Base-by-base conservation (phyloP, 495 filamentous ascomycete species). In the Penicillium diatomitis region DNA sequence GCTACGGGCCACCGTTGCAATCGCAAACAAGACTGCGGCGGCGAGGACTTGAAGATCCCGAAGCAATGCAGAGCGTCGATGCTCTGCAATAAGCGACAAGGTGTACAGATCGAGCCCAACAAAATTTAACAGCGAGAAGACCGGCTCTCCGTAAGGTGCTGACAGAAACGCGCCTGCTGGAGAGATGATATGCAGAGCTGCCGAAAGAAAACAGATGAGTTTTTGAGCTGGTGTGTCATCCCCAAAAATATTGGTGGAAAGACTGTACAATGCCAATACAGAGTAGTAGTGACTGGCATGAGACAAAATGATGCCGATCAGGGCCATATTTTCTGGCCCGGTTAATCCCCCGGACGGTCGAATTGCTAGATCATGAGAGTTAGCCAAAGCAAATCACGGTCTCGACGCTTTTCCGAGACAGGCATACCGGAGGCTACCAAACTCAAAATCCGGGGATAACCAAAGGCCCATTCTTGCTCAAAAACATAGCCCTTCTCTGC, bases 391-490 rank as follows among this genome's bases (percentile, higher is more conserved):
- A 20, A 20, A 0, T 20, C 20, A 20, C 20, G 20, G 20, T 20
- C 20, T 20, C 20, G 20, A 20, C 20, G 20, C 20, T 20, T 20
- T 8, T 6, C 30, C 28, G 34, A 36, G 9, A 11, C 28, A 11
- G 53, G 49, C 48, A 71, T 32, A 85, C 83, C 72, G 54, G 62
- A 67, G 34, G 67, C 57, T 10, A 81, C 47, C 11, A 60, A 49
- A 5, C 57, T 50, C 31, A 89, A 63, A 34, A 79, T 45, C 40
- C 71, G 65, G 4, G 84, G 75, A 50, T 84, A 80, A 2, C 88
- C 84, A 70, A 95, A 98, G 1, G 94, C 92, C 90, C 90, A 97
- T 68, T 96, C 89, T 68, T 98, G 94, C 67, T 98, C 92, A 67
- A 84, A 90, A 7, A 83, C 44, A 52, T 96, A 89, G 27, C 88